Conservation (phyloP, 495 filamentous ascomycete species). For the Aspergillus heteromorphus region DNA sequence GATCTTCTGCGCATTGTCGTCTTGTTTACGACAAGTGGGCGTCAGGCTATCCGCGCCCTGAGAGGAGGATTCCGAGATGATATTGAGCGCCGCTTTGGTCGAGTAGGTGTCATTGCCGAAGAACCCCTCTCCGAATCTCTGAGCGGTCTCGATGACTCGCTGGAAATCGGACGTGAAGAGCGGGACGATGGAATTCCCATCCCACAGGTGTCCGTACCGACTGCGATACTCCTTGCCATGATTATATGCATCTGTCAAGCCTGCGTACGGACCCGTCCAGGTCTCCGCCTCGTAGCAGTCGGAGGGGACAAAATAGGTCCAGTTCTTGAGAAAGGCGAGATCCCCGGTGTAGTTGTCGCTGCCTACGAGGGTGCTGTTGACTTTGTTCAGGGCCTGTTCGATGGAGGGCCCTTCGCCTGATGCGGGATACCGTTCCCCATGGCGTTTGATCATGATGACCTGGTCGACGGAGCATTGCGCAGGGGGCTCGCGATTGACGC, state of each 20-base stretch:
- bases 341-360: slow-evolving; percentile 28
- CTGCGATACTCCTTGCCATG: slow-evolving; percentile 37
- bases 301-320: slow-evolving; percentile 46
- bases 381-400: slow-evolving; percentile 14
- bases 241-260: slow-evolving; percentile 39
- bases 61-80: slow-evolving; percentile 41
- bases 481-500: slow-evolving; percentile 20
- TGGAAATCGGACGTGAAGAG: slow-evolving; percentile 45
- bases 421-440: slow-evolving; percentile 50
- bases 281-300: slow-evolving; percentile 22
- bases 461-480: slow-evolving; percentile 20
- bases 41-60: slow-evolving; percentile 49
- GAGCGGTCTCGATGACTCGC: slow-evolving; percentile 50
- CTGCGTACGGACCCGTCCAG: slow-evolving; percentile 46
- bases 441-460: slow-evolving; percentile 33
- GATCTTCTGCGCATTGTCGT: slow-evolving; percentile 1
- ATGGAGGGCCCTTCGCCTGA: slow-evolving; percentile 6
- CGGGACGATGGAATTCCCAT: slow-evolving; percentile 17
- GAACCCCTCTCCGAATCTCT: slow-evolving; percentile 48
- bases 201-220: slow-evolving; percentile 40
- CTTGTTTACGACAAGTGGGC: slow-evolving; percentile 23
- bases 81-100: slow-evolving; percentile 30
- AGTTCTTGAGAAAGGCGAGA: slow-evolving; percentile 44
- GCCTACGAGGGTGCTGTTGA: slow-evolving; percentile 8
- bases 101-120: slow-evolving; percentile 41